phyloP scores from a whole-genome alignment of 2,329 filamentous ascomycete genomes.

The Annulohypoxylon truncatum region DNA sequence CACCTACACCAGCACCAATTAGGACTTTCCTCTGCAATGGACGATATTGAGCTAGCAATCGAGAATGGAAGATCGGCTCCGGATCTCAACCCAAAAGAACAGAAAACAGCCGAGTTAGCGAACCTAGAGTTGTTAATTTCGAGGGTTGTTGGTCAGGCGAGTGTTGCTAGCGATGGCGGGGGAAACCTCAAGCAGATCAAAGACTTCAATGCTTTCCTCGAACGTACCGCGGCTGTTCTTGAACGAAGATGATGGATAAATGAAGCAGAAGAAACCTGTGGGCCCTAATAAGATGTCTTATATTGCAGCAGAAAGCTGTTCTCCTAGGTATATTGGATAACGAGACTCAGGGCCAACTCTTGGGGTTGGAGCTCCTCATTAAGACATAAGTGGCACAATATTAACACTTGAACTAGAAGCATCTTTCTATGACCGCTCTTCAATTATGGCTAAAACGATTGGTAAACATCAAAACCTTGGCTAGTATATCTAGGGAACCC shows the following conservation, averaged over 20 bases:
- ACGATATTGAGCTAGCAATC: conserved; percentile 70
- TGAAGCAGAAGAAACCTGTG: neutral
- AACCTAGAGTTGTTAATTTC: conserved; percentile 69
- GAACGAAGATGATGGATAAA: conserved; percentile 55
- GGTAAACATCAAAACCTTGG: neutral
- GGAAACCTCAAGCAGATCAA: conserved; percentile 67
- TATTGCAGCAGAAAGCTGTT: neutral
- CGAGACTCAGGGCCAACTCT: neutral
- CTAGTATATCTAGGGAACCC: neutral
- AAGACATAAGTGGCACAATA: neutral
- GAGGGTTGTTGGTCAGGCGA: conserved; percentile 65
- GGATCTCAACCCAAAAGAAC: conserved; percentile 58
- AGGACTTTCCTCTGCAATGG: conserved; percentile 67
- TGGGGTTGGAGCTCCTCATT: neutral
- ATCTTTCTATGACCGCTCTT: neutral
- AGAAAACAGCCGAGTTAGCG: conserved; percentile 63
- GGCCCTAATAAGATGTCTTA: neutral
- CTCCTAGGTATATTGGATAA: neutral
- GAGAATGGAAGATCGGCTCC: conserved; percentile 63
- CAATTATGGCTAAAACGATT: neutral
- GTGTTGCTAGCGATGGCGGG: conserved; percentile 60
- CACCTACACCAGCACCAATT: conserved; percentile 57
- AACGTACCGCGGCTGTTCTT: conserved; percentile 68
- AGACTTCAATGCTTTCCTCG: conserved; percentile 73
- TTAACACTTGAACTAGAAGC: neutral